Percentiles rank a stretch among this genome's conserved stretches.
Conservation (phyloP, 2,329 filamentous ascomycete species). For the Anthostomella pinea region DNA sequence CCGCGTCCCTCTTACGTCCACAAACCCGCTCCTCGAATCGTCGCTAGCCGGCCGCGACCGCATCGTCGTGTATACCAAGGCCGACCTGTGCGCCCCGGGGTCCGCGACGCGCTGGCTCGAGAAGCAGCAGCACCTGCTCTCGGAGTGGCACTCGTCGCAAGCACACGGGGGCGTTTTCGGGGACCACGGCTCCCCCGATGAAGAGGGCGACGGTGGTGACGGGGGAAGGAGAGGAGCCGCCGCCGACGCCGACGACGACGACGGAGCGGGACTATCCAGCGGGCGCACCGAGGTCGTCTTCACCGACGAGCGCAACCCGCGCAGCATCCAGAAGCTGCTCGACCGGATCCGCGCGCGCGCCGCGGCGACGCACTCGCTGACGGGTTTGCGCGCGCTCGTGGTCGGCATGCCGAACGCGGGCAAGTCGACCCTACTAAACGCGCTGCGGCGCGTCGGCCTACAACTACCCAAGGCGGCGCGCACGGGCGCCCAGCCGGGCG, state of each 20-base stretch:
- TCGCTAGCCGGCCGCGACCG: constrained; percentile 69
- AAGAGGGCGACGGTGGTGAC: not conserved
- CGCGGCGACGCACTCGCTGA: constrained; percentile 56
- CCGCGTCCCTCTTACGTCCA: constrained; percentile 81
- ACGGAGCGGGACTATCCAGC: no score
- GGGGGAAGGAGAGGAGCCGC: not conserved
- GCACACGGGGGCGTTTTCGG: constrained; percentile 23
- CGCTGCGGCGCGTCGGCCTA: constrained; percentile 69
- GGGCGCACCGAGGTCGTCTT: constrained; percentile 35
- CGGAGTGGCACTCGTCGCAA: constrained; percentile 13
- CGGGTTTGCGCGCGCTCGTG: constrained; percentile 79
- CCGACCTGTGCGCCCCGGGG: constrained; percentile 60
- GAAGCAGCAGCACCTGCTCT: constrained; percentile 17
- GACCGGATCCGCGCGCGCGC: constrained; percentile 50
- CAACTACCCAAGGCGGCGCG: constrained; percentile 63
- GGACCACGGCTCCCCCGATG: constrained; percentile 8
- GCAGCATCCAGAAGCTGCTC: constrained; percentile 39
- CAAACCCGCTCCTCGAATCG: constrained; percentile 86
- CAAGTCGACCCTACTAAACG: constrained; percentile 92
- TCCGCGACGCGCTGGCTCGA: constrained; percentile 20
- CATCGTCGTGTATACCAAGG: constrained; percentile 87
- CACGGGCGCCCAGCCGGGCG: constrained; percentile 83
- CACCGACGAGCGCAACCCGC: constrained; percentile 39
- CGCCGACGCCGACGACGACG: no score
- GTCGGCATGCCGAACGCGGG: constrained; percentile 98